A percentile compares a stretch with the other conserved stretches of the same genome.
Conservation (phyloP, 2,329 filamentous ascomycete genomes). For the Talaromyces sp. region DNA sequence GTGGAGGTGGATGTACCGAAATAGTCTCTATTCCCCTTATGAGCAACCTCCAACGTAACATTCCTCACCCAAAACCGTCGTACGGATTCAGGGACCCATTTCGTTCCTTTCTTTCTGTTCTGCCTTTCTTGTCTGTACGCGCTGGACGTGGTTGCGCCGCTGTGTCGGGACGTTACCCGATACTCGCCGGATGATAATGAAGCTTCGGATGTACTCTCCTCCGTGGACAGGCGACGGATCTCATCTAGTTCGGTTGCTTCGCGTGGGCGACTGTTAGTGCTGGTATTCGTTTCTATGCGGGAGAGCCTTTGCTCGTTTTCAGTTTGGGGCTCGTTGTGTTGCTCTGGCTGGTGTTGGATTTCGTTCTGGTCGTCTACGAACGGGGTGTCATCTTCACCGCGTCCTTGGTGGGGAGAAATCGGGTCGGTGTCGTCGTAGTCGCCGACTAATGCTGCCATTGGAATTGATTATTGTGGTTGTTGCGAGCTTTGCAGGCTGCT, state of each 20-base stretch:
- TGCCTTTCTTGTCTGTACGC: slow-evolving; percentile 5
- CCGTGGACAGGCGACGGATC: not conserved
- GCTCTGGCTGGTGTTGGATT: not conserved
- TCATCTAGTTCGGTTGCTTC: slow-evolving; percentile 20
- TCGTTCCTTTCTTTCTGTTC: slow-evolving; percentile 21
- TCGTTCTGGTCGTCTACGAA: not conserved
- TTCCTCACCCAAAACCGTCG: slow-evolving; percentile 76
- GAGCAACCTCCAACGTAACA: slow-evolving; percentile 37
- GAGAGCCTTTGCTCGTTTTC: not conserved
- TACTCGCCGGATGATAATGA: slow-evolving; percentile 37
- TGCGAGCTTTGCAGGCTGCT: too few species aligned
- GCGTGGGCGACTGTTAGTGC: slow-evolving; percentile 10
- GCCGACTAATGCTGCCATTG: slow-evolving; percentile 8
- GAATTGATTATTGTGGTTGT: too few species aligned
- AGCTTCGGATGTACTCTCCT: slow-evolving; percentile 16
- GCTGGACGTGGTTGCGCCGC: not conserved
- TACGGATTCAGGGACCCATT: slow-evolving; percentile 61
- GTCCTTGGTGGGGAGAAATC: not conserved
- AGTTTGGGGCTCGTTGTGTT: not conserved
- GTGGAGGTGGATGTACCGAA: slow-evolving; percentile 31
- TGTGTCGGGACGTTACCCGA: slow-evolving; percentile 26
- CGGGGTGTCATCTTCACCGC: not conserved
- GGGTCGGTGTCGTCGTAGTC: not conserved
- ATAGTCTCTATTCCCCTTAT: slow-evolving; percentile 43
- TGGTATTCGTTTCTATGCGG: slow-evolving; percentile 6